Conservation (phyloP, 345 rosid species). For the Psidium friedrichsthalianum region DNA sequence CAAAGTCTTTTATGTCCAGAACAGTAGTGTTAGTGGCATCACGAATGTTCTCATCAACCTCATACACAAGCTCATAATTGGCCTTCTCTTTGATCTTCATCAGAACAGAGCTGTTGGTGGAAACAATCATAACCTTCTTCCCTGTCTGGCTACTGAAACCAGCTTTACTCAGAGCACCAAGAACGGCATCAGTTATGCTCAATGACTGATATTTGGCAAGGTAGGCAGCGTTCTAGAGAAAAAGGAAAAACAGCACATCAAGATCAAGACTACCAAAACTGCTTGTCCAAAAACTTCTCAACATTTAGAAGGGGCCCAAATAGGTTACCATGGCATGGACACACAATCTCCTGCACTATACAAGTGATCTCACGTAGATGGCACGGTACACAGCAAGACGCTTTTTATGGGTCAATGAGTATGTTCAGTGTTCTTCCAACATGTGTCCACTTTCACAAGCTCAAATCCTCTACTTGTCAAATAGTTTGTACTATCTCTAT, state of each 20-base stretch:
- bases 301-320: neutral
- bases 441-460: neutral
- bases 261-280: neutral
- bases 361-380: neutral
- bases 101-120: conserved; percentile 67
- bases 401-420: neutral
- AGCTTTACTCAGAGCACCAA: conserved; percentile 40
- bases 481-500: neutral
- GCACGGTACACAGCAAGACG: neutral
- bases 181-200: conserved; percentile 45
- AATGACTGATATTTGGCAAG: conserved; percentile 45
- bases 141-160: conserved; percentile 41
- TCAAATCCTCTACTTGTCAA: neutral
- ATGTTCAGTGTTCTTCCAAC: neutral
- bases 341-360: neutral
- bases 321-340: neutral
- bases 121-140: conserved; percentile 69
- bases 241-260: neutral
- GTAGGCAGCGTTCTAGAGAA: conserved; percentile 65
- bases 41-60: conserved; percentile 48
- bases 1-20: conserved; percentile 56
- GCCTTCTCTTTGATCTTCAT: conserved; percentile 36
- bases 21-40: conserved; percentile 37
- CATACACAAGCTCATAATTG: conserved; percentile 51
- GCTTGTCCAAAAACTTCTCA: neutral